phyloP scores from a whole-genome alignment of 306 rosid genomes.

The Dalbergia cochinchinensis region DNA sequence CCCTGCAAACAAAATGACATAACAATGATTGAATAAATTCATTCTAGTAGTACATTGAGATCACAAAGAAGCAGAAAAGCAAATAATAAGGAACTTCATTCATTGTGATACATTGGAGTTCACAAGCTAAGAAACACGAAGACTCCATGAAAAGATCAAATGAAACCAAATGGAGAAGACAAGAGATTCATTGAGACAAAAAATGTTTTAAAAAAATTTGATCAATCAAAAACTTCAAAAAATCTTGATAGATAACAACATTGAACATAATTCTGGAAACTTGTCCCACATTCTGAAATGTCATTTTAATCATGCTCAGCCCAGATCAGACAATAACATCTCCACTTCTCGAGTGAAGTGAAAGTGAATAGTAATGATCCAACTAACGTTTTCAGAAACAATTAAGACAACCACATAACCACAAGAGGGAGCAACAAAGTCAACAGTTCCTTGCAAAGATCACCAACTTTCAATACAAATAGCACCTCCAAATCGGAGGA shows the following conservation, averaged over 20 bases:
- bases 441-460: background rate
- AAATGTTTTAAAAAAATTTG: background rate
- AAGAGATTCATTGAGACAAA: background rate
- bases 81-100: constrained; percentile 33
- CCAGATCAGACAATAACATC: constrained; percentile 7
- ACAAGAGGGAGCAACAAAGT: constrained; percentile 5
- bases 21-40: constrained; percentile 2
- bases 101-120: constrained; percentile 19
- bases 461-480: constrained; percentile 13
- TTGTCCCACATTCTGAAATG: constrained; percentile 4
- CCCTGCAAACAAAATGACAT: constrained; percentile 65
- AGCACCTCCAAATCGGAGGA: constrained; percentile 18
- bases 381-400: constrained; percentile 5
- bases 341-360: constrained; percentile 15
- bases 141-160: constrained; percentile 26
- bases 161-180: constrained; percentile 21
- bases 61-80: background rate
- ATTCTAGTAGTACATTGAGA: background rate
- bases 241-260: constrained; percentile 6
- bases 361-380: constrained; percentile 1
- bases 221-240: background rate
- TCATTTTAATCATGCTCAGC: constrained; percentile 11
- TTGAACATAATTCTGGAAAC: background rate
- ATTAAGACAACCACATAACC: background rate
- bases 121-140: background rate